phyloP scores from a whole-genome alignment of 306 rosid genomes.

The Cyclanthera cordifolia region DNA sequence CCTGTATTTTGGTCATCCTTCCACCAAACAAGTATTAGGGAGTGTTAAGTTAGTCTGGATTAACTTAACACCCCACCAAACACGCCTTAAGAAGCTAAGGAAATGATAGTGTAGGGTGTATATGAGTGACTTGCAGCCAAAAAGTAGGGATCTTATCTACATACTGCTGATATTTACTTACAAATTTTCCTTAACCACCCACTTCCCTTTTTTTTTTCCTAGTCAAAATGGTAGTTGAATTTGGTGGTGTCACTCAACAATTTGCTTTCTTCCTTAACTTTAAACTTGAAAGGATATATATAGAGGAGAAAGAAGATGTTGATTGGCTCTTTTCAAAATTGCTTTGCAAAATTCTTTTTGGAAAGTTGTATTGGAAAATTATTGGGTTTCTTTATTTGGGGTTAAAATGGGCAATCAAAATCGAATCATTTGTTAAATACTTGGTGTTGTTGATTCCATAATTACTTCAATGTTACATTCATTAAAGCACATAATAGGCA shows the following conservation, averaged over 20 bases:
- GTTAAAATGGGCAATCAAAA: not conserved
- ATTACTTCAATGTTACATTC: too few relatives aligned
- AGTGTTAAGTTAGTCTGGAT: too few relatives aligned
- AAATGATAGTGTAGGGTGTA: not conserved
- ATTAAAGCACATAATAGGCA: too few relatives aligned
- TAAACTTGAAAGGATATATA: not conserved
- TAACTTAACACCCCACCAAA: too few relatives aligned
- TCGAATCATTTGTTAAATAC: not conserved
- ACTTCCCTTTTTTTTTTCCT: not conserved
- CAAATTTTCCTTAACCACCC: not conserved
- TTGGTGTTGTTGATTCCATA: not conserved
- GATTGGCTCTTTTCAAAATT: not conserved
- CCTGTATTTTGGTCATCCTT: too few relatives aligned
- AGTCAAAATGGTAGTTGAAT: conserved; percentile 5
- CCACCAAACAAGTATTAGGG: too few relatives aligned
- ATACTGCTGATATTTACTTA: not conserved
- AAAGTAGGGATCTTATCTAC: conserved; percentile 12
- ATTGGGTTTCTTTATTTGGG: not conserved
- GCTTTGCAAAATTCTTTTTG: not conserved
- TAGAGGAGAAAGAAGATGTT: not conserved
- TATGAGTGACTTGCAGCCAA: not conserved
- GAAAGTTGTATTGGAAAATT: not conserved
- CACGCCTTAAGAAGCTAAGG: not conserved
- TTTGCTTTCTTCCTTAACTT: not conserved
- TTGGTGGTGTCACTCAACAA: not conserved